Evolutionary conservation across 164 flowering plant genomes (phyloP).

Genomic region (Magnolia kwangsiensis): DNA sequence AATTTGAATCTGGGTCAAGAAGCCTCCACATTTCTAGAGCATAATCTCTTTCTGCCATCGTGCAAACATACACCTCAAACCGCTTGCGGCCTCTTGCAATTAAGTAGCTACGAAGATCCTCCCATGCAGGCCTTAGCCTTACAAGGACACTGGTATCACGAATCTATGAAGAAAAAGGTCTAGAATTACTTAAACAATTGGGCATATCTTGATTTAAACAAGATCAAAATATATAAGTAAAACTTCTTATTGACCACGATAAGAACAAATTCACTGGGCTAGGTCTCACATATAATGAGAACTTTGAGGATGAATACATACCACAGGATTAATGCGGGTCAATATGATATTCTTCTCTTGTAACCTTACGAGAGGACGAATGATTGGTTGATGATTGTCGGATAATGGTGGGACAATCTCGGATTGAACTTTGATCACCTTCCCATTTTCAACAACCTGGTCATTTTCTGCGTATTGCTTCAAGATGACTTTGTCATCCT

Average conservation of each 20-base stretch:
- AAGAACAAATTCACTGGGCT: background rate
- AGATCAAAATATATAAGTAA: background rate
- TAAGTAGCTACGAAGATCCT: slow-evolving; percentile 90
- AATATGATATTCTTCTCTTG: slow-evolving; percentile 86
- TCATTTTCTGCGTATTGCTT: slow-evolving; percentile 93
- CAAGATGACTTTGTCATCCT: slow-evolving; percentile 76
- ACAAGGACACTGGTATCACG: slow-evolving; percentile 99
- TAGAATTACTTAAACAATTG: background rate
- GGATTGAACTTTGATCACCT: slow-evolving; percentile 61
- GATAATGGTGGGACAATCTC: slow-evolving; percentile 93
- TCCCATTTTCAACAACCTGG: slow-evolving; percentile 88
- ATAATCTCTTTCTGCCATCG: slow-evolving; percentile 99
- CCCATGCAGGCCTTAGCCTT: slow-evolving; percentile 99
- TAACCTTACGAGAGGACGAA: slow-evolving; percentile 85
- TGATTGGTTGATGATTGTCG: slow-evolving; percentile 68
- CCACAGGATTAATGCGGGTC: slow-evolving; percentile 95
- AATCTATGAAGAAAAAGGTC: slow-evolving; percentile 43
- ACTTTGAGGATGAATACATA: slow-evolving; percentile 24
- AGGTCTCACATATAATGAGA: background rate
- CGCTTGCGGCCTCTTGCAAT: slow-evolving; percentile 98
- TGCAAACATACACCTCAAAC: slow-evolving; percentile 99
- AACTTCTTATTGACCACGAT: background rate
- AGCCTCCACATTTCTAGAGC: slow-evolving; percentile 99
- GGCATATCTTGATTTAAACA: background rate
- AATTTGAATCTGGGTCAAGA: slow-evolving; percentile 91